phyloP scores from a whole-genome alignment of 768 basidiomycete species.

The Lactifluus hygrophoroides region DNA sequence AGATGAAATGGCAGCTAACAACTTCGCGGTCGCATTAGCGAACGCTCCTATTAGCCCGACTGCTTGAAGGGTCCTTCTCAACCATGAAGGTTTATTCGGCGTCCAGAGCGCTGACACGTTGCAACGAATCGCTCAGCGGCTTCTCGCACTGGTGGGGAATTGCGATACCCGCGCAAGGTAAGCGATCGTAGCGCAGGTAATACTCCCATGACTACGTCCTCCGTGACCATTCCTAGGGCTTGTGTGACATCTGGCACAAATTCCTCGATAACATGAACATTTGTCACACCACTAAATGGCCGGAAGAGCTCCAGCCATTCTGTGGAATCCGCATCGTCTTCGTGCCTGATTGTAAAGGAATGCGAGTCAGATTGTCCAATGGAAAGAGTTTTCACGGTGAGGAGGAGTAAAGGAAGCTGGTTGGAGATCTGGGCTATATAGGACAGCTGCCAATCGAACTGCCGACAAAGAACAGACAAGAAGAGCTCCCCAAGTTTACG shows the following conservation, averaged over 20 bases:
- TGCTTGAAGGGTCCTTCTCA: background rate
- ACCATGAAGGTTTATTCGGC: background rate
- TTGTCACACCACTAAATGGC: background rate
- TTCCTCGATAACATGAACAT: background rate
- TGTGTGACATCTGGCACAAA: background rate
- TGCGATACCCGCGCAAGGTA: background rate
- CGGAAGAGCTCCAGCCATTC: background rate
- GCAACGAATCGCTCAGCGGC: background rate
- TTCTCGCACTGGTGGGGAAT: background rate
- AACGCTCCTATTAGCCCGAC: too few relatives aligned
- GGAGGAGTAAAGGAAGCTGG: constrained; percentile 1
- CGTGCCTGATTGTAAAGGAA: too few relatives aligned
- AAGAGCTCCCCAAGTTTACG: background rate
- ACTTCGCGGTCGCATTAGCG: too few relatives aligned
- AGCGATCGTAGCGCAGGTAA: background rate
- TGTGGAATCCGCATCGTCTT: background rate
- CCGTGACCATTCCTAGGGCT: background rate
- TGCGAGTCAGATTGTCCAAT: background rate
- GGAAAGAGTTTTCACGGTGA: background rate
- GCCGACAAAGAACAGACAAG: background rate
- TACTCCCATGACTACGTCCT: background rate
- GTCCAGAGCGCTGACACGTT: background rate
- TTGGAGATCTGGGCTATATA: background rate
- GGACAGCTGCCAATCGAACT: background rate
- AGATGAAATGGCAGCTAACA: too few relatives aligned